Evolutionary conservation across 129 eudicot genomes (phyloP), one percentile per base, ranked within the genome.

Genomic region (sunflower (Helianthus annuus)): DNA sequence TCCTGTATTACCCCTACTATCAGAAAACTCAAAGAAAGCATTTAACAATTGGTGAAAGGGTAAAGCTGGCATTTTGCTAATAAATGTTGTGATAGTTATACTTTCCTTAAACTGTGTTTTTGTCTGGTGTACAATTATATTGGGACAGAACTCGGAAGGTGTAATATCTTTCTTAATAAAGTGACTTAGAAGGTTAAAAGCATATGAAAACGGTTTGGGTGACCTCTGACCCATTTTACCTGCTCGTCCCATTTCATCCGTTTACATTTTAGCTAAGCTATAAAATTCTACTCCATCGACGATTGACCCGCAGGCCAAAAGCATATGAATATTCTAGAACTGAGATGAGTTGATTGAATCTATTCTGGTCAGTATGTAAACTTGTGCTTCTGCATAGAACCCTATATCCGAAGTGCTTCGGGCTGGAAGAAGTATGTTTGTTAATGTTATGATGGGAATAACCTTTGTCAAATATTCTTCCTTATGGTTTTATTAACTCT

Each of bases 141-240:
- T 54, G 60, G 60, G 10, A 39, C 7, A 1, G 2, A 27, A 27
- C 32, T 27, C 57, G n/a, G 11, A 16, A 4, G n/a, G 36, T 9
- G 14, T 22, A 19, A 19, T 2, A 56, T 9, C 3, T 6, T 16
- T 46, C 34, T 14, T 69, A 46, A 24, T 11, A 66, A 24, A 66
- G 57, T 24, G 36, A 24, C 36, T 17, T 19, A 10, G 70, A 66
- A 66, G 36, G 69, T 65, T 10, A 65, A 39, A 65, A 16, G 54
- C 53, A 65, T 42, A 40, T 65, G 54, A 29, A 68, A 68, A 68
- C 48, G 49, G 72, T 49, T n/a, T 15, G 39, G 36, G 17, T 44
- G 51, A 9, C 16, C 6, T 8, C 39, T 6, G 42, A 4, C 27
- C 4, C 45, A 39, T 39, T 39, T 39, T 4, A 4, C 45, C 45